A percentile compares a stretch with the other conserved stretches of the same genome.
Conservation (phyloP, 2,329 filamentous ascomycete genomes). For the Penicillium sp. region DNA sequence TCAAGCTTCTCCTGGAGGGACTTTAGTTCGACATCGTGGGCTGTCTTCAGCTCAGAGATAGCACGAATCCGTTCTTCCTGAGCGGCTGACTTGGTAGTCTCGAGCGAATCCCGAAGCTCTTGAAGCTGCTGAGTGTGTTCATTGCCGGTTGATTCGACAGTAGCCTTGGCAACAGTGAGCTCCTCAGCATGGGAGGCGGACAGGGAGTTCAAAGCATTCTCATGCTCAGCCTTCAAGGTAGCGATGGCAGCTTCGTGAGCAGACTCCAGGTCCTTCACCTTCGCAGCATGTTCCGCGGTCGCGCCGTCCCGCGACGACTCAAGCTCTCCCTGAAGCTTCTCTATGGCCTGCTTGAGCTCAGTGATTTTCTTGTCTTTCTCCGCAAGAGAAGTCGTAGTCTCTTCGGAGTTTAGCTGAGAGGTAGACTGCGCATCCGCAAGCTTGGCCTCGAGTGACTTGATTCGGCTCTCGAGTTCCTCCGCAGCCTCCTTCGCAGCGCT, state of each 20-base stretch:
- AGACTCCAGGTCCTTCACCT: conserved; percentile 31
- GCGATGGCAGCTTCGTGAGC: conserved; percentile 33
- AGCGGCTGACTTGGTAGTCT: conserved; percentile 32
- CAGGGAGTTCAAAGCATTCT: conserved; percentile 27
- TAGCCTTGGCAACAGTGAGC: conserved; percentile 34
- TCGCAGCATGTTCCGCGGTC: conserved; percentile 22
- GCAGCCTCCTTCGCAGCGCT: conserved; percentile 37
- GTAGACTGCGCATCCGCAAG: conserved; percentile 35
- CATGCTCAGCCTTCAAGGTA: conserved; percentile 33
- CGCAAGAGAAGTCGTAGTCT: conserved; percentile 29
- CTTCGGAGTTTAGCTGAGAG: conserved; percentile 25
- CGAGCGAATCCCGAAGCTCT: conserved; percentile 36
- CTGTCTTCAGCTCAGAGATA: conserved; percentile 32
- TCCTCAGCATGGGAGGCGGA: conserved; percentile 36
- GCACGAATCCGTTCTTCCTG: conserved; percentile 34
- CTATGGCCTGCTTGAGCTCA: conserved; percentile 35
- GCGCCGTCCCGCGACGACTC: conserved; percentile 28
- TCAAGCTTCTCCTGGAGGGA: conserved; percentile 37
- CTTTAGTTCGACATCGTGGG: conserved; percentile 36
- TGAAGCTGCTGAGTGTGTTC: conserved; percentile 36
- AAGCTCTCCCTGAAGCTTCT: conserved; percentile 38
- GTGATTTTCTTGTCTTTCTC: conserved; percentile 41
- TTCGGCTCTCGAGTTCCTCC: conserved; percentile 38
- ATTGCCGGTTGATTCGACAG: conserved; percentile 31
- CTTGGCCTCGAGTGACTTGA: conserved; percentile 38